phyloP scores from a whole-genome alignment of 176 grass and related monocot genomes.

The Oryza australiensis region DNA sequence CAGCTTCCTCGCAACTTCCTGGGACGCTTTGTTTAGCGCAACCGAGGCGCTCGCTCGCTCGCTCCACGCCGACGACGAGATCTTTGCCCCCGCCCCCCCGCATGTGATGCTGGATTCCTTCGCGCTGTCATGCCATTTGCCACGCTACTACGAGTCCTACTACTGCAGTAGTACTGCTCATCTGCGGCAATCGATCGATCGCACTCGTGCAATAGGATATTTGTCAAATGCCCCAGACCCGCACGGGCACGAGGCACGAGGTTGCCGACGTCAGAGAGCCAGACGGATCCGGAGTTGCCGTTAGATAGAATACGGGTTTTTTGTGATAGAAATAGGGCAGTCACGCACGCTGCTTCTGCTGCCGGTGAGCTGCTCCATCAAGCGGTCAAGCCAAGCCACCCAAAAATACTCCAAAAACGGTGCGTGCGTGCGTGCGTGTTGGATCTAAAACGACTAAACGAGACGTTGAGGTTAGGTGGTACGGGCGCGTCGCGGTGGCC shows the following conservation, averaged over 20 bases:
- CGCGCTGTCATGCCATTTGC: neutral
- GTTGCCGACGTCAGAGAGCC: neutral
- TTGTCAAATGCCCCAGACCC: neutral
- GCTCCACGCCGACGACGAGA: neutral
- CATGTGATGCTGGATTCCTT: neutral
- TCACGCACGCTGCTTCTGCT: neutral
- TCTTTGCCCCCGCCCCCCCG: slow-evolving; percentile 13
- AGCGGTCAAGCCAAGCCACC: neutral
- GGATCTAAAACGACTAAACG: too few relatives aligned
- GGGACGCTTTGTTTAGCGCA: slow-evolving; percentile 21
- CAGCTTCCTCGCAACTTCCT: slow-evolving; percentile 58
- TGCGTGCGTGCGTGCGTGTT: neutral
- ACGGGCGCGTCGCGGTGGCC: neutral
- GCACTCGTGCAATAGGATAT: slow-evolving; percentile 25
- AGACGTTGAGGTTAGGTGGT: neutral
- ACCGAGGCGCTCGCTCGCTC: neutral
- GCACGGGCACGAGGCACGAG: slow-evolving; percentile 50
- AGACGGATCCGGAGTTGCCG: neutral
- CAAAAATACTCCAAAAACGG: neutral
- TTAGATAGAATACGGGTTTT: neutral
- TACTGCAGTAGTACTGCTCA: neutral
- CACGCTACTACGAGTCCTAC: neutral
- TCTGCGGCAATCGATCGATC: neutral
- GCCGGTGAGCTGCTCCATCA: neutral
- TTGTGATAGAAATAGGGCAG: too few relatives aligned